These are phyloP conservation scores for Monsonia emarginata DNA, from an alignment of 441 rosid genomes.

Conservation along the genomic window DNA sequence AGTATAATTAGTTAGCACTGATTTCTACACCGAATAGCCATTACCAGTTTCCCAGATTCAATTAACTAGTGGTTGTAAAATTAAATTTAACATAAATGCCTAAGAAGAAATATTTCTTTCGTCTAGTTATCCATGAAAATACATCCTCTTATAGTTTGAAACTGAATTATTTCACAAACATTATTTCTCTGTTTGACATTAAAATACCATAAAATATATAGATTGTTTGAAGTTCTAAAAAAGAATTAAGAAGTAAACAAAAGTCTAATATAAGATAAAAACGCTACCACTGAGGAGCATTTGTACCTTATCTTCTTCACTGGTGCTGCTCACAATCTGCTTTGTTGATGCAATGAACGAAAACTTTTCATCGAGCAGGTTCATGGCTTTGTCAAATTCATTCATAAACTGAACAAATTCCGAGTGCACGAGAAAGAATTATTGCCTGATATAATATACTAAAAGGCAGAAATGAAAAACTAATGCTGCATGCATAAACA, in stretches of 20 bases:
- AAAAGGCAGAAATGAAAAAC: background rate
- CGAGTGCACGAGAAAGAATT: conserved; percentile 13
- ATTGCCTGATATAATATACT: background rate
- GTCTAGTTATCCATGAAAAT: background rate
- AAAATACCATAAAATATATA: background rate
- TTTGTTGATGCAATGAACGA: conserved; percentile 54
- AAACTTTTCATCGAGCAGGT: conserved; percentile 57
- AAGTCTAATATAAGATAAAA: background rate
- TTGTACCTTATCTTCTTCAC: conserved; percentile 60
- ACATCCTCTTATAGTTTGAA: background rate
- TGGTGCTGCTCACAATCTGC: conserved; percentile 63
- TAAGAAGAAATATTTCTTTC: background rate
- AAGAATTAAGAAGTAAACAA: background rate
- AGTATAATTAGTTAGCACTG: background rate
- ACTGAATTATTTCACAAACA: background rate
- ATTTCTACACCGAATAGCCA: background rate
- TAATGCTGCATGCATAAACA: background rate
- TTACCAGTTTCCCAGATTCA: background rate
- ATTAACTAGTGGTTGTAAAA: background rate
- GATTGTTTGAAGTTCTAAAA: background rate
- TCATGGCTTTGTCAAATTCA: conserved; percentile 66
- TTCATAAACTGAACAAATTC: conserved; percentile 49
- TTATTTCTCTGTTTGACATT: background rate
- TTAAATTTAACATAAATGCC: background rate
- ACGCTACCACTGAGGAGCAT: background rate